Evolutionary conservation across 148 eudicot genomes (phyloP), one percentile per base, ranked within the genome.

Genomic region (Camellia japonica): DNA sequence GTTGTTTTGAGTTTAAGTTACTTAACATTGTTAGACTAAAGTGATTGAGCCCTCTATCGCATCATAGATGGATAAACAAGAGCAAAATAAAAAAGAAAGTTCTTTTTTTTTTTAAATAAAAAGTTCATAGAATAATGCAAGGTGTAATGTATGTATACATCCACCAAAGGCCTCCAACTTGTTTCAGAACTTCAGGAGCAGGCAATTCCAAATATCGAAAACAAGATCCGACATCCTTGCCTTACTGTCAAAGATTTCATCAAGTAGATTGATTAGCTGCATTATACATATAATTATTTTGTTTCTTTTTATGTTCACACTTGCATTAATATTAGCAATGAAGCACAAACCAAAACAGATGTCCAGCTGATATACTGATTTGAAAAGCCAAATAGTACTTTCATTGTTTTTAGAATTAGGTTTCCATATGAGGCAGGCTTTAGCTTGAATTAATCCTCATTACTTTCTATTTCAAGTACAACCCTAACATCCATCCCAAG

Each of bases 241-340:
- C 66, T 58, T 74, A 41, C 2, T 56, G 23, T 74, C 47, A 20
- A 74, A 42, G 77, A 16, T 41, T 74, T 41, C 23, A 41, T 43
- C 65, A 16, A 59, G 7, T 23, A 23, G 30, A 23, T 73, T 20
- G n/a, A 73, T 54, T 72, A 72, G 42, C 43, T 54, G 43, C 43
- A 72, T 6, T 23, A 23, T 23, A 23, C 30, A 23, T 14, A 15
- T 73, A 42, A 38, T 49, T n/a, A 19, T 51, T 54, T 12, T 19
- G 42, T 49, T 71, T 49, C 5, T 10, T 71, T 71, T 1, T 7
- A 71, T 5, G 5, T 23, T 46, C 56, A 11, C 46, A 54, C 19
- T 15, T 73, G 76, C 44, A 73, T 54, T 14, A 55, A 73, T 16
- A 56, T 20, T 23, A 19, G 75, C 75, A 72, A 52, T 72, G 75